phyloP scores from a whole-genome alignment of 1,139 yeast species.

The Geotrichum histeridarum region DNA sequence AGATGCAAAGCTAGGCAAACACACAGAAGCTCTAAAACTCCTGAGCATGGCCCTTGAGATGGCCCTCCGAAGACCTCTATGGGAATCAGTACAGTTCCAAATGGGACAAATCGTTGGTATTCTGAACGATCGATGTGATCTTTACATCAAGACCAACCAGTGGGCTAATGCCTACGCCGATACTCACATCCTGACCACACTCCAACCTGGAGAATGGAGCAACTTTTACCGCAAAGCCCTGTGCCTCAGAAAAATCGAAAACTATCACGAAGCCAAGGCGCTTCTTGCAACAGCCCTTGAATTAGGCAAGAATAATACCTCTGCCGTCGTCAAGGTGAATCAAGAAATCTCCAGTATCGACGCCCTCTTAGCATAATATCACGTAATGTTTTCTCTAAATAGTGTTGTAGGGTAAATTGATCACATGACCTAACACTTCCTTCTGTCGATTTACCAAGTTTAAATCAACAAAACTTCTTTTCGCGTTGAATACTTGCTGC shows the following conservation, averaged over 20 bases:
- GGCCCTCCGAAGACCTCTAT: slow-evolving; percentile 74
- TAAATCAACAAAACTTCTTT: too few relatives aligned
- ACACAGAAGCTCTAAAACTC: slow-evolving; percentile 67
- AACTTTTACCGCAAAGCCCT: slow-evolving; percentile 80
- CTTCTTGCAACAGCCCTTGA: slow-evolving; percentile 75
- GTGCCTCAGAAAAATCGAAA: slow-evolving; percentile 64
- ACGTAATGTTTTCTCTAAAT: not conserved
- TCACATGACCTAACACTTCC: not conserved
- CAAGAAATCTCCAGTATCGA: slow-evolving; percentile 13
- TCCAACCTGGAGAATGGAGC: slow-evolving; percentile 63
- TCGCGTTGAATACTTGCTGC: too few relatives aligned
- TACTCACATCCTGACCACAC: slow-evolving; percentile 66
- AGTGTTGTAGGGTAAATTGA: too few relatives aligned
- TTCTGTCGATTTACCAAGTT: not conserved
- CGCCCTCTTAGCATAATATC: not conserved
- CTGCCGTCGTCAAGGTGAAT: slow-evolving; percentile 11
- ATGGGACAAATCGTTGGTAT: slow-evolving; percentile 70
- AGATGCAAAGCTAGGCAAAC: slow-evolving; percentile 56
- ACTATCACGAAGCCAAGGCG: slow-evolving; percentile 64
- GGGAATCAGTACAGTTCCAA: slow-evolving; percentile 78
- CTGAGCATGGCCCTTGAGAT: slow-evolving; percentile 75
- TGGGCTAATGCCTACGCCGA: slow-evolving; percentile 76
- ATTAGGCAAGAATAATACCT: slow-evolving; percentile 24
- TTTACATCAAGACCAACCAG: slow-evolving; percentile 58
- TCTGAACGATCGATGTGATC: slow-evolving; percentile 78